These are phyloP conservation scores for Gyrodon lividus DNA, from an alignment of 768 basidiomycete species.

Conservation along the genomic window DNA sequence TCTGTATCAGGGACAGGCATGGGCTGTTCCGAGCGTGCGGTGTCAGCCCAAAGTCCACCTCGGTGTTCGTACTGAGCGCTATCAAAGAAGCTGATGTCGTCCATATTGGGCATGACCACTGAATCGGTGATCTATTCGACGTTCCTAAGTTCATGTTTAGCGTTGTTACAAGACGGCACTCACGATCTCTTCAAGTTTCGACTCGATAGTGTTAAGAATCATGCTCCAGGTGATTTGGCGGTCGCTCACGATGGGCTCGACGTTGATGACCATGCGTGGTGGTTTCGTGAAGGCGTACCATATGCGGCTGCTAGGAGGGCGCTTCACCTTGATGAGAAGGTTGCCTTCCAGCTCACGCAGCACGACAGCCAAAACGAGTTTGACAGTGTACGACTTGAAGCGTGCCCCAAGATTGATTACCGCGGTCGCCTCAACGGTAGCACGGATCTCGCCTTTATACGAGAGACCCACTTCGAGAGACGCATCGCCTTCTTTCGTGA, in stretches of 20 bases:
- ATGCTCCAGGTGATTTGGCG: constrained; percentile 93
- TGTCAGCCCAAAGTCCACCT: constrained; percentile 89
- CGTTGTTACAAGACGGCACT: constrained; percentile 27
- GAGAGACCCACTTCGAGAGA: constrained; percentile 81
- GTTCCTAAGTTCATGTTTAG: constrained; percentile 66
- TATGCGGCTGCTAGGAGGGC: constrained; percentile 92
- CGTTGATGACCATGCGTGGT: constrained; percentile 84
- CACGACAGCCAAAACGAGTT: constrained; percentile 85
- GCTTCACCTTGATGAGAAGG: constrained; percentile 83
- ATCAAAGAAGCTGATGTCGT: constrained; percentile 96
- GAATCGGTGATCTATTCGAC: constrained; percentile 82
- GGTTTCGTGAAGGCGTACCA: constrained; percentile 92
- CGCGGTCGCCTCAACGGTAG: constrained; percentile 87
- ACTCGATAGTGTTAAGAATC: constrained; percentile 88
- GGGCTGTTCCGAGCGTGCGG: constrained; percentile 45
- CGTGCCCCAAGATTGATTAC: constrained; percentile 80
- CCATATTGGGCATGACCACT: constrained; percentile 96
- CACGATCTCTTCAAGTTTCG: constrained; percentile 84
- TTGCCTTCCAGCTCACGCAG: constrained; percentile 91
- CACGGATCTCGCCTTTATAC: constrained; percentile 85
- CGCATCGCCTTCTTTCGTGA: constrained; percentile 92
- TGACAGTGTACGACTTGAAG: constrained; percentile 88
- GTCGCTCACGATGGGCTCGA: constrained; percentile 93
- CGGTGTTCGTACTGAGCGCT: constrained; percentile 60
- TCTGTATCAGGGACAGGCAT: constrained; percentile 12